Evolutionary conservation across 306 rosid genomes (phyloP), one percentile per base, ranked within the genome.

Genomic region (Amphicarpaea edgeworthii): DNA sequence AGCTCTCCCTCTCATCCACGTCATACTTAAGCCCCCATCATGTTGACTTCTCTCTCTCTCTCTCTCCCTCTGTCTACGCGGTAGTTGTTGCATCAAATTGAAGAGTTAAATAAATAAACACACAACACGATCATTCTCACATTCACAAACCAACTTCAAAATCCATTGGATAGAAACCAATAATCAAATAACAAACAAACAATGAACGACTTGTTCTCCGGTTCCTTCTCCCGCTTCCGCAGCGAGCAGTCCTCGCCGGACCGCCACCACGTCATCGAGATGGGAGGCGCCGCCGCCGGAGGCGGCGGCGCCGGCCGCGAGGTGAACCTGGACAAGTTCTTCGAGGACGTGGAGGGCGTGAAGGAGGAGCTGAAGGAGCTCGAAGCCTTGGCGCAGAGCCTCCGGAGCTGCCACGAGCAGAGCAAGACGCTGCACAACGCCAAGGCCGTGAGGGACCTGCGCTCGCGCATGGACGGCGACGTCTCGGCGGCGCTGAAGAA

Each of bases 371-470:
- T 95, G 34, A 79, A 75, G 79, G 98, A 95, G 78, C 85, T 95
- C 0, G 97, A 92, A 23, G 73, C 76, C 3, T 75, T 81, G 23
- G 82, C 82, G 45, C 24, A 82, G 21, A 83, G 46, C 38, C 89
- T 95, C 16, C 82, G 66, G 26, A 69, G 57, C 55, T 75, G 92
- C 34, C 90, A 95, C 77, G 93, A 95, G 59, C 86, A 95, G 83
- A 85, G 92, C 90, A 90, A 90, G 79, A 89, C 97, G 1, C 89
- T 92, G 30, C 93, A 92, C 92, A 79, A 90, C 72, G 98, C 97
- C 6, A 84, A 82, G 57, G 85, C 91, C 61, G 89, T 95, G 19
- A 89, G 72, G 87, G 97, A 95, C 51, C 88, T 90, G 7, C 93
- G 97, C 7, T 83, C 97, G 26, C 92, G 97, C 10, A 95, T 95